phyloP scores from a whole-genome alignment of 352 stramenopile species.

The Pythium brachiatum region DNA sequence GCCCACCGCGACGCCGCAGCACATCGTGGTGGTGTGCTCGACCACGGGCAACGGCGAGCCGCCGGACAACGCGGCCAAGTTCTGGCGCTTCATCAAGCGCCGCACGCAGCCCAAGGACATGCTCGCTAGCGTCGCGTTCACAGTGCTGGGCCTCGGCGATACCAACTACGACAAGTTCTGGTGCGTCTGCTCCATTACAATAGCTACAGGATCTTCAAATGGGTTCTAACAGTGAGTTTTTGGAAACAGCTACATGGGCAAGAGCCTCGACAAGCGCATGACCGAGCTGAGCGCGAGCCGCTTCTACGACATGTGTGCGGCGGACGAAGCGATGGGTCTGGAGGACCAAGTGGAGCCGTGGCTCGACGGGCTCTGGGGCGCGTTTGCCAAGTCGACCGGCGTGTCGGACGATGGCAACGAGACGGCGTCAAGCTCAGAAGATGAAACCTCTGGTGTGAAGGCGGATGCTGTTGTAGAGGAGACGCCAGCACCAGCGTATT shows the following conservation, averaged over 20 bases:
- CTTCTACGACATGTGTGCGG: constrained; percentile 78
- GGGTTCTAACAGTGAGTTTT: background rate
- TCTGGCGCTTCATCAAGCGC: constrained; percentile 92
- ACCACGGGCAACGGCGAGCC: constrained; percentile 96
- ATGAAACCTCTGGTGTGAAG: constrained; percentile 7
- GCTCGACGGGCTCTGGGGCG: constrained; percentile 56
- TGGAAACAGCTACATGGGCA: constrained; percentile 69
- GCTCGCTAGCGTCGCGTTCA: constrained; percentile 75
- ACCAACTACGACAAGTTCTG: constrained; percentile 98
- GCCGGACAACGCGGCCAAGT: constrained; percentile 92
- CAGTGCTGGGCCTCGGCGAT: constrained; percentile 92
- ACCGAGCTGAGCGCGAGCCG: constrained; percentile 80
- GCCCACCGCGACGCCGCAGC: constrained; percentile 34
- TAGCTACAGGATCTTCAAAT: too few species aligned
- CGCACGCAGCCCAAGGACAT: constrained; percentile 75
- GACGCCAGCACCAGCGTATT: constrained; percentile 1
- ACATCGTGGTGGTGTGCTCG: constrained; percentile 88
- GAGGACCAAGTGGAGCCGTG: constrained; percentile 95
- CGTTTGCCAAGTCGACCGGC: constrained; percentile 41
- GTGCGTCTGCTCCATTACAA: constrained; percentile 21
- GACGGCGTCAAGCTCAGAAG: constrained; percentile 29
- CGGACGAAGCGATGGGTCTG: constrained; percentile 93
- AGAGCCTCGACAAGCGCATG: constrained; percentile 89
- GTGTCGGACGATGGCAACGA: constrained; percentile 12
- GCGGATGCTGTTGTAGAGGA: background rate